Base-by-base conservation (phyloP, 2,329 filamentous ascomycete species). In the Aspergillus awamori region DNA sequence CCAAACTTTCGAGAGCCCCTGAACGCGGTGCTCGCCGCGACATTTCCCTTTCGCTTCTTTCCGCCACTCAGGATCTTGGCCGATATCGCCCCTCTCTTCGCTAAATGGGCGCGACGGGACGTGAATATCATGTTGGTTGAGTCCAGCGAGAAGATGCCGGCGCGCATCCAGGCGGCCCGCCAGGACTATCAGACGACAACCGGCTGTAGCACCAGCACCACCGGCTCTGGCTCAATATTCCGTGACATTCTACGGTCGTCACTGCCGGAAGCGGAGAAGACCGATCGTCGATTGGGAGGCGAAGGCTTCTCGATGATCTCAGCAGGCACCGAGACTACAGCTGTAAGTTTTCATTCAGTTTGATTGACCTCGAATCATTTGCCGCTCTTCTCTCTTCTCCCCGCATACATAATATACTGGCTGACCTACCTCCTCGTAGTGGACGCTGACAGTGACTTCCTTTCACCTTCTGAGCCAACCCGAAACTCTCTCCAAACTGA, bases 251-350 rank as follows among this genome's bases (percentile, higher is more conserved):
- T 30, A 8, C 3, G 2, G 5, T 15, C 13, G 2, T 7, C 15
- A 4, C 24, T 51, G 8, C 48, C 26, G 1, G 26, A 26, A 1
- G 4, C 7, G 15, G 48, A 51, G 24, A 28, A 28, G 2, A 11
- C 48, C 13, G 8, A 20, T 2, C 11, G 17, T 2, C 48, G 48
- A 15, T n/a, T 51, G 8, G 22, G 26, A 1, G 48, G 17, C 13
- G 48, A 51, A 36, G 48, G 26, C 24, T 6, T 11, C 6, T 8
- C 15, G 2, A 7, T 52, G 33, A 17, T 39, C 33, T 33, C 20
- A 6, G 56, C 56, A 15, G 56, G 56, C n/a, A 49, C 45, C 4
- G 26, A 38, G 22, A 48, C 56, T 24, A 51, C 45, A 15, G 24
- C 22, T 20, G 17, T 20, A 20, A 20, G 17, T 20, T 20, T 20